Evolutionary conservation across 129 eudicot genomes (phyloP), one percentile per base, ranked within the genome.

Genomic region (Flaveria robusta): DNA sequence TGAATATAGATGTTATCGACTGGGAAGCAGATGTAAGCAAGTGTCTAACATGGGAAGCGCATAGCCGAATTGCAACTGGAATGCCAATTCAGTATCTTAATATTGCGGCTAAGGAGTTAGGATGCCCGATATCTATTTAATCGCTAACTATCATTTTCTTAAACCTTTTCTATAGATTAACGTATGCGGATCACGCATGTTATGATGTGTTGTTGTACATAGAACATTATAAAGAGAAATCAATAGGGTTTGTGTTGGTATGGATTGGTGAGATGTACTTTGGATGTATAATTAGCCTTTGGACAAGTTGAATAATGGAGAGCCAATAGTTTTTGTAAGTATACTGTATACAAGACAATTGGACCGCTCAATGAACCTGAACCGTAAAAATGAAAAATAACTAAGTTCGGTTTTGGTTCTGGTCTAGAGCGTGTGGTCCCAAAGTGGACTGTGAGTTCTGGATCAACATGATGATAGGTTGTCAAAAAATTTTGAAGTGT

Each of bases 21-120:
- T 93, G 98, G 98, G 89, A 82, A 73, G 91, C 90, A 14, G 93
- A 93, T 71, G 85, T 93, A 22, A 68, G 87, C 13, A 90, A 88
- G 81, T 93, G 98, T 81, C 74, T 93, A 76, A 87, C 85, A 26
- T 93, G 98, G 98, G 98, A 93, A 85, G 98, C 97, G 31, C 97
- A 87, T 50, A 93, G 96, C 77, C 87, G 91, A 71, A 67, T 88
- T 13, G 85, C 88, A 54, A 85, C 91, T 8, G 96, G 93, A 70
- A 83, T 91, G 87, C 83, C 93, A 9, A 82, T 81, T 70, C 86
- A 88, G 62, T 91, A 81, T 86, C 91, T 93, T 24, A 86, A 85
- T 70, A 78, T 83, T 0, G 97, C 97, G 39, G 98, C 97, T 46
- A 87, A 85, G 82, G 98, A 93, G 83, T 74, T 93, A 72, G 98